Conservation (phyloP, 2,329 filamentous ascomycete species). For the Fusarium falciforme region DNA sequence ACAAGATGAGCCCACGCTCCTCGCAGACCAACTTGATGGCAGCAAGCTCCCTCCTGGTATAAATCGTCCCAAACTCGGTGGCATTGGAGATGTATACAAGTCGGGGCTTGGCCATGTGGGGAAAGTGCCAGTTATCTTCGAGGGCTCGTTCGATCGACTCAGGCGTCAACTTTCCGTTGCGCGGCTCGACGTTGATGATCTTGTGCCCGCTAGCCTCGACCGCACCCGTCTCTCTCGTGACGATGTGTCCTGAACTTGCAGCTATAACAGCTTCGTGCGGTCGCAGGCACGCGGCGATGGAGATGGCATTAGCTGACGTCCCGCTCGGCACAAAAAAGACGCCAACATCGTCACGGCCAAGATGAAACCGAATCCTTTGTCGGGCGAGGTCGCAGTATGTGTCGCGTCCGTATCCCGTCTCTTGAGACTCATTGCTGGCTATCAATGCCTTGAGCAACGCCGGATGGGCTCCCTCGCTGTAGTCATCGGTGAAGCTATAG, state of each 20-base stretch:
- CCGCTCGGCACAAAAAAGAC: slow-evolving; percentile 65
- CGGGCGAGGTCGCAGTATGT: slow-evolving; percentile 56
- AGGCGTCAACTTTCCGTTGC: slow-evolving; percentile 61
- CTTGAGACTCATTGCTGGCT: slow-evolving; percentile 57
- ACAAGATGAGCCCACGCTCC: slow-evolving; percentile 53
- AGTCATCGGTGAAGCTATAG: slow-evolving; percentile 64
- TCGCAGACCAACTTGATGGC: slow-evolving; percentile 58
- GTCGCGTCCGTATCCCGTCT: slow-evolving; percentile 60
- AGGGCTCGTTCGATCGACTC: slow-evolving; percentile 54
- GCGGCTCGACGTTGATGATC: slow-evolving; percentile 59
- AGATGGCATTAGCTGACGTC: slow-evolving; percentile 64
- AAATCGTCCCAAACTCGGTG: slow-evolving; percentile 62
- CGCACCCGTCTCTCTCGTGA: slow-evolving; percentile 61
- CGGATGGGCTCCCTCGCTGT: slow-evolving; percentile 64
- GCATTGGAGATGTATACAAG: slow-evolving; percentile 65
- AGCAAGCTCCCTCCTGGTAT: slow-evolving; percentile 55
- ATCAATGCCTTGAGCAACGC: slow-evolving; percentile 60
- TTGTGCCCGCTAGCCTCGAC: slow-evolving; percentile 64
- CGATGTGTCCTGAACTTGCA: slow-evolving; percentile 61
- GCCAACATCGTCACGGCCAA: slow-evolving; percentile 54
- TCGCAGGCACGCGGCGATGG: slow-evolving; percentile 61
- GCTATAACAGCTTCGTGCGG: slow-evolving; percentile 65
- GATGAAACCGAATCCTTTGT: slow-evolving; percentile 53
- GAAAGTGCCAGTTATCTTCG: slow-evolving; percentile 62
- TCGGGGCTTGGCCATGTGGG: slow-evolving; percentile 62